Conservation (phyloP, 805 yeast species). For the Komagataella phaffii region DNA sequence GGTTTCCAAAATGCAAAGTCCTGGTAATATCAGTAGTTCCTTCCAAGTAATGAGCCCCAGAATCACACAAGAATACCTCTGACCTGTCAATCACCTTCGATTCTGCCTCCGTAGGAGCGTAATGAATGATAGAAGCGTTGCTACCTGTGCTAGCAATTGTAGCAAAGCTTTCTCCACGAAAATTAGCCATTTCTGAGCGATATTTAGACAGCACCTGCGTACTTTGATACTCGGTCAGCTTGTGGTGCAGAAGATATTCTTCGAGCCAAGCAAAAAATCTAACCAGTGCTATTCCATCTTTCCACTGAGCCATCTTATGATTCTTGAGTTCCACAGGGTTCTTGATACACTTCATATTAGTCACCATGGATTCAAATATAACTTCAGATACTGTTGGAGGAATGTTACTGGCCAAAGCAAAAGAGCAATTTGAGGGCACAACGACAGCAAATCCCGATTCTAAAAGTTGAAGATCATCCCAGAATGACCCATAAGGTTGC, state of each 20-base stretch:
- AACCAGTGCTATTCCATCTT: conserved; percentile 44
- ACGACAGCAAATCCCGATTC: conserved; percentile 1
- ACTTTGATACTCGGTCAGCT: conserved; percentile 53
- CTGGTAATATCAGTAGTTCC: conserved; percentile 58
- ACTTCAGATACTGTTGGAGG: conserved; percentile 1
- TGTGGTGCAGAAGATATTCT: conserved; percentile 28
- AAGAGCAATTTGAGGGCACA: conserved; percentile 3
- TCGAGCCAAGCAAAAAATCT: conserved; percentile 48
- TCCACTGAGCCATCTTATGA: conserved; percentile 37
- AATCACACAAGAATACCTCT: conserved; percentile 40
- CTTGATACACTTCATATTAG: conserved; percentile 37
- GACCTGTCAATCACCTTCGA: conserved; percentile 37
- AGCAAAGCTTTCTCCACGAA: conserved; percentile 55
- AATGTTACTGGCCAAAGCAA: conserved; percentile 1
- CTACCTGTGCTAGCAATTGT: conserved; percentile 69
- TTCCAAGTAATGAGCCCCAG: conserved; percentile 48
- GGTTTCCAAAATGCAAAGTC: conserved; percentile 39
- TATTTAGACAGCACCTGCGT: conserved; percentile 44
- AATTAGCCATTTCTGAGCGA: conserved; percentile 36
- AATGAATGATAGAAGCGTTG: conserved; percentile 69
- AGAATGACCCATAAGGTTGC: conserved; percentile 39
- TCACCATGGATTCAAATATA: conserved; percentile 36
- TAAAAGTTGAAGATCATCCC: conserved; percentile 27
- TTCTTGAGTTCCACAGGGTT: conserved; percentile 35
- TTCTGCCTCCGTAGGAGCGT: conserved; percentile 36